Evolutionary conservation across 2,329 filamentous ascomycete species (phyloP).

Genomic region (Didymella pinodella): DNA sequence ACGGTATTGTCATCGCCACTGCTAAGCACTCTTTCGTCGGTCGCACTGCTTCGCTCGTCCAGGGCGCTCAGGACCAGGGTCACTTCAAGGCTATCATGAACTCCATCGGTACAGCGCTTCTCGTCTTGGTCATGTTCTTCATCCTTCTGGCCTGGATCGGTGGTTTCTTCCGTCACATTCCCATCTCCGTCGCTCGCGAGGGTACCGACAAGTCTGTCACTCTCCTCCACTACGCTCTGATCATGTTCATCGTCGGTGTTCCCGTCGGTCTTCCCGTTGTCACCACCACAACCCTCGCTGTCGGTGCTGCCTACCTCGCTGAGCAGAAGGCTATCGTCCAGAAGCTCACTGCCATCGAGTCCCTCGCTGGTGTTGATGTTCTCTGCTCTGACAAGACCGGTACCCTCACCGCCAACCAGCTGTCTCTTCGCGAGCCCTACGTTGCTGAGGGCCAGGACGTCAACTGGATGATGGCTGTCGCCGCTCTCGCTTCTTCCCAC

Average conservation of each 20-base stretch:
- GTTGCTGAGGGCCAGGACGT: conserved; percentile 79
- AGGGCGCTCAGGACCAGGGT: conserved; percentile 77
- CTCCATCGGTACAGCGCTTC: conserved; percentile 76
- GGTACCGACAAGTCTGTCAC: conserved; percentile 63
- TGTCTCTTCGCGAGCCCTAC: conserved; percentile 78
- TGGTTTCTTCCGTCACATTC: conserved; percentile 77
- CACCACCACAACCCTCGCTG: conserved; percentile 78
- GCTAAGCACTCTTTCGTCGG: conserved; percentile 79
- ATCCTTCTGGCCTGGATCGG: conserved; percentile 79
- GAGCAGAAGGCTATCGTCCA: conserved; percentile 82
- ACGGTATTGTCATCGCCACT: conserved; percentile 71
- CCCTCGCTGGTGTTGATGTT: conserved; percentile 70
- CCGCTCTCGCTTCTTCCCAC: conserved; percentile 78
- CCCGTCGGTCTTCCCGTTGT: conserved; percentile 80
- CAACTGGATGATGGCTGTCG: conserved; percentile 86
- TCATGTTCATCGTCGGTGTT: conserved; percentile 76
- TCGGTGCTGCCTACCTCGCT: conserved; percentile 78
- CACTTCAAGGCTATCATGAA: conserved; percentile 77
- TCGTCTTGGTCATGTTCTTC: conserved; percentile 80
- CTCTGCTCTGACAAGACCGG: conserved; percentile 85
- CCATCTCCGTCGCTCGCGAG: conserved; percentile 65
- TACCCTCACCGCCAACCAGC: conserved; percentile 77
- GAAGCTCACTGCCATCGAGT: conserved; percentile 81
- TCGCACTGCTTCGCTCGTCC: conserved; percentile 75
- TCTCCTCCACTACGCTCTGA: conserved; percentile 60